phyloP scores from a whole-genome alignment of 108 stramenopile genomes.

The Skeletonema menzelii region DNA sequence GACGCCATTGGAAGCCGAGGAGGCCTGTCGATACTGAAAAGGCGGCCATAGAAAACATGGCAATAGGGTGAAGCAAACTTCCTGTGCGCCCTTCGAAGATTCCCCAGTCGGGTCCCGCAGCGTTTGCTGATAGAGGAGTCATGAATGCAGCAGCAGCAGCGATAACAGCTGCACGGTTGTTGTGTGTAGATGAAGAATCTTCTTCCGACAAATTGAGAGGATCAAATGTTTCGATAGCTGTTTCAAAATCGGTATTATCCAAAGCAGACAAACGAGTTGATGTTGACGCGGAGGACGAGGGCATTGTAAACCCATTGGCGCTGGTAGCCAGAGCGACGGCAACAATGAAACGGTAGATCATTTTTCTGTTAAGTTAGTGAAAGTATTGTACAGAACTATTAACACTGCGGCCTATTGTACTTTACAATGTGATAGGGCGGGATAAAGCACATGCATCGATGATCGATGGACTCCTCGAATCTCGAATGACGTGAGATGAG shows the following conservation, averaged over 20 bases:
- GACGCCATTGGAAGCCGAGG: constrained; percentile 92
- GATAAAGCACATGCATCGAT: no score
- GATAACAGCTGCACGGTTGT: constrained; percentile 4
- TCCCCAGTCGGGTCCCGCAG: constrained; percentile 63
- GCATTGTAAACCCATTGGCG: constrained; percentile 2
- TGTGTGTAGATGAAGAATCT: background rate
- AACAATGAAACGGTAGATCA: background rate
- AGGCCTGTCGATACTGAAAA: constrained; percentile 81
- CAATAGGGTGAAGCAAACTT: constrained; percentile 87
- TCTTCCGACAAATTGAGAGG: constrained; percentile 5
- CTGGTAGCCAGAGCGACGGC: background rate
- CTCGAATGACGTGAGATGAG: no score
- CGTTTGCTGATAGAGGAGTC: constrained; percentile 35
- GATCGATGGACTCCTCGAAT: no score
- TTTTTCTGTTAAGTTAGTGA: background rate
- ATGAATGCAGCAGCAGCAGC: constrained; percentile 15
- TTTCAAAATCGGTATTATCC: background rate
- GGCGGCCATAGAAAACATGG: constrained; percentile 75
- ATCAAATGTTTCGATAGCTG: constrained; percentile 3
- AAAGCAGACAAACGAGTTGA: constrained; percentile 8
- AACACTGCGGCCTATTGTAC: no score
- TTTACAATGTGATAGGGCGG: no score
- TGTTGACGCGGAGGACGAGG: background rate
- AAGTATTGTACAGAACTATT: no score
- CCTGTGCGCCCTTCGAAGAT: constrained; percentile 81